Conservation (phyloP, 345 rosid species). For the Carallia pectinifolia region DNA sequence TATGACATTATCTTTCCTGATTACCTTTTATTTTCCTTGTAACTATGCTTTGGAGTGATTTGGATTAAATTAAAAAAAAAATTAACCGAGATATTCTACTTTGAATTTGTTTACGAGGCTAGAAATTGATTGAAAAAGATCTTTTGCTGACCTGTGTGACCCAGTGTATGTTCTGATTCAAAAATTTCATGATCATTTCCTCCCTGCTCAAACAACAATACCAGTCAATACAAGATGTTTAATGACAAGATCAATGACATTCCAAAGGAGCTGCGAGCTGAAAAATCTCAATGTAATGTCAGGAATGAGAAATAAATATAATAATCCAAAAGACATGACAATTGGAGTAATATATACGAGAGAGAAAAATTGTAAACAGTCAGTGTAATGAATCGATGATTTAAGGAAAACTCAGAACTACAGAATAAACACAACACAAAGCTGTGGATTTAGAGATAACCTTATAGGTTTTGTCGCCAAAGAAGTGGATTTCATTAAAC, state of each 20-base stretch:
- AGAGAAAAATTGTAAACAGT: too few relatives aligned
- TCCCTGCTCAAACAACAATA: slow-evolving; percentile 51
- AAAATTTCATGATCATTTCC: slow-evolving; percentile 90
- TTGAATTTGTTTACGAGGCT: neutral
- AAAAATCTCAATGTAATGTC: too few relatives aligned
- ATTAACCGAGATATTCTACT: slow-evolving; percentile 1
- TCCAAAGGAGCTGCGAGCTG: neutral
- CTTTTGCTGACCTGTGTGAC: slow-evolving; percentile 72
- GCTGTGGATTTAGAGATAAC: slow-evolving; percentile 32
- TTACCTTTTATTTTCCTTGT: too few relatives aligned
- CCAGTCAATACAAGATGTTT: neutral
- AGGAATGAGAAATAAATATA: too few relatives aligned
- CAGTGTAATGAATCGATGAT: neutral
- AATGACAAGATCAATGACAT: neutral
- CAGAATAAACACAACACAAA: neutral
- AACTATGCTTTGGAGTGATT: too few relatives aligned
- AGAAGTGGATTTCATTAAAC: slow-evolving; percentile 85
- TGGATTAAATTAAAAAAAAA: neutral
- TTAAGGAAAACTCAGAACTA: neutral
- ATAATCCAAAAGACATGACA: too few relatives aligned
- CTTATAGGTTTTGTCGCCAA: slow-evolving; percentile 98
- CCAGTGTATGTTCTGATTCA: slow-evolving; percentile 77
- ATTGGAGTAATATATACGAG: too few relatives aligned
- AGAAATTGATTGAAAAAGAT: slow-evolving; percentile 4
- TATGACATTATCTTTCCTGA: too few relatives aligned